These are phyloP conservation scores for Diatrype stigma DNA, from an alignment of 2,329 filamentous ascomycete species.

Conservation along the genomic window DNA sequence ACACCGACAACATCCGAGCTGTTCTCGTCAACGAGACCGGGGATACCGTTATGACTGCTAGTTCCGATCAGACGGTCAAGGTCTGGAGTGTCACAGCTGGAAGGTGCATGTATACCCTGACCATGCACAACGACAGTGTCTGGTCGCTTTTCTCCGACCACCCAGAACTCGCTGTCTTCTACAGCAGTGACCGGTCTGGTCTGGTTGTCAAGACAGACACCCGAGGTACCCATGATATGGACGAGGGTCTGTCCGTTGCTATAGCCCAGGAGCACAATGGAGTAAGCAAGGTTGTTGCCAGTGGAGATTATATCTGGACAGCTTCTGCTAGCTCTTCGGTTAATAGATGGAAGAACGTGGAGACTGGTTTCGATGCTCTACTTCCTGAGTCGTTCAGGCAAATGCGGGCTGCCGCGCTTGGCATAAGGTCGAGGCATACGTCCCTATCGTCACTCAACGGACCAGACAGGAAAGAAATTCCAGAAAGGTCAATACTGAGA, in stretches of 20 bases:
- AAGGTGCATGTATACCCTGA: conserved; percentile 94
- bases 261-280: conserved; percentile 88
- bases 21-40: conserved; percentile 86
- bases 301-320: conserved; percentile 80
- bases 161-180: conserved; percentile 82
- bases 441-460: conserved; percentile 31
- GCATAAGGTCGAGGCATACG: conserved; percentile 33
- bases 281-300: conserved; percentile 63
- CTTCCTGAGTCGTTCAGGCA: conserved; percentile 52
- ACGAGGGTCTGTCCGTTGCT: conserved; percentile 87
- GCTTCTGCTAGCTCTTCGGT: conserved; percentile 87
- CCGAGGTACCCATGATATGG: conserved; percentile 65
- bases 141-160: conserved; percentile 93
- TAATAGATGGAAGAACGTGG: conserved; percentile 84
- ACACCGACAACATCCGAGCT: conserved; percentile 89
- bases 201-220: conserved; percentile 96
- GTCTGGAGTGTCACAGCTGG: conserved; percentile 95
- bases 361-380: conserved; percentile 69
- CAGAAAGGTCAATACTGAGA: conserved; percentile 71
- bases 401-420: conserved; percentile 36
- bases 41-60: conserved; percentile 89
- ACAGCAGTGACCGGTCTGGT: conserved; percentile 89
- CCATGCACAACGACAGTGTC: conserved; percentile 98
- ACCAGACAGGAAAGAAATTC: conserved; percentile 59
- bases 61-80: conserved; percentile 95